phyloP scores from a whole-genome alignment of 2,329 filamentous ascomycete genomes.

The Fusarium veterinarium region DNA sequence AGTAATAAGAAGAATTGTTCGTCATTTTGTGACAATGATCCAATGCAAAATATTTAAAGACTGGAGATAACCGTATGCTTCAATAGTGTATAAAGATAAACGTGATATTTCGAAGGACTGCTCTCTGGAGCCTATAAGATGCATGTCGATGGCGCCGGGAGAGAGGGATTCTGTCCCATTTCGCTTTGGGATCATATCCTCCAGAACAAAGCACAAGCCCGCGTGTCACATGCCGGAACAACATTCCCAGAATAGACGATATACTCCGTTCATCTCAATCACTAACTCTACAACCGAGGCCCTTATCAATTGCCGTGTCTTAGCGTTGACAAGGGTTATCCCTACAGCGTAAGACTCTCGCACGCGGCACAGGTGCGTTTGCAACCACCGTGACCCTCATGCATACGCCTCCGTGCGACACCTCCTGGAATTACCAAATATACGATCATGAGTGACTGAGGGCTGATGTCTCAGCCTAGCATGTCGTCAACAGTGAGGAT shows the following conservation, averaged over 20 bases:
- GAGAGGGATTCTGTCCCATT: accelerated
- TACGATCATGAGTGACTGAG: accelerated
- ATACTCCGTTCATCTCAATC: accelerated
- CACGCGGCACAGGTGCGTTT: background rate
- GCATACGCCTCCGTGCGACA: background rate
- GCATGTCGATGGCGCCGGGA: too few species aligned
- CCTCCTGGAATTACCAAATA: too few species aligned
- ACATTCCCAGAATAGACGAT: accelerated
- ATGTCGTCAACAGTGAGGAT: too few species aligned
- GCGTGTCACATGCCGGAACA: accelerated
- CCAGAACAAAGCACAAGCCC: accelerated
- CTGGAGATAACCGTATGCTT: accelerated
- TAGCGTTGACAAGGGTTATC: background rate
- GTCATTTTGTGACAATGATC: background rate
- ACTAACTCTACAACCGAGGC: accelerated
- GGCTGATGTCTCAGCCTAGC: background rate
- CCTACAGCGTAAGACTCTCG: accelerated
- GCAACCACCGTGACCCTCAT: background rate
- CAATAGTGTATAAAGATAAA: too few species aligned
- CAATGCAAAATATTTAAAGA: too few species aligned
- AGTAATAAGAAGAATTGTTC: background rate
- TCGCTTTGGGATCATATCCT: too few species aligned
- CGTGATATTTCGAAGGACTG: background rate
- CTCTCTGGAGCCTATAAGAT: too few species aligned
- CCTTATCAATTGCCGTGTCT: background rate